Evolutionary conservation across 257 asterid genomes (phyloP).

Genomic region (Plantago ovata): DNA sequence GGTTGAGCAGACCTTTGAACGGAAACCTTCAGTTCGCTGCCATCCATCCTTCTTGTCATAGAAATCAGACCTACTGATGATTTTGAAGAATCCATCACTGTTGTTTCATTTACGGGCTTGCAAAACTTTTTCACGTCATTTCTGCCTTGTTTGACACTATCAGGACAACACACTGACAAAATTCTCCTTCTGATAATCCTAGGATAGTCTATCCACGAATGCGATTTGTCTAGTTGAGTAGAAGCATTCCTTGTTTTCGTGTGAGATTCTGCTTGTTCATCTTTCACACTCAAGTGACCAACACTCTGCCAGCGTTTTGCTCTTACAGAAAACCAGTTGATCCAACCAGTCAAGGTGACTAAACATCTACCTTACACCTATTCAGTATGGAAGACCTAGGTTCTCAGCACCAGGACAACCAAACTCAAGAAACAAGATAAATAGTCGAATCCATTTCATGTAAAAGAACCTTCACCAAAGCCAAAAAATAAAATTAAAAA

Average conservation of each 20-base stretch:
- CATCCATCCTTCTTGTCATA: conserved; percentile 20
- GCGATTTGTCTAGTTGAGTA: conserved; percentile 17
- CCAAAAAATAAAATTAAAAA: conserved; percentile 14
- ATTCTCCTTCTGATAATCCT: conserved; percentile 1
- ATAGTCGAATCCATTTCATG: conserved; percentile 54
- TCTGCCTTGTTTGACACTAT: neutral
- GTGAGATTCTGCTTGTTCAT: neutral
- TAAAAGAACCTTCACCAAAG: conserved; percentile 49
- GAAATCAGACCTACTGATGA: too few species aligned
- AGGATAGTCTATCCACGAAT: conserved; percentile 9
- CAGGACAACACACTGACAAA: conserved; percentile 8
- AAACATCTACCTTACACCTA: conserved; percentile 34
- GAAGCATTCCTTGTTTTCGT: conserved; percentile 13
- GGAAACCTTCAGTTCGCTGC: conserved; percentile 28
- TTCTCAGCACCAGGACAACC: conserved; percentile 32
- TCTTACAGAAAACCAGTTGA: conserved; percentile 13
- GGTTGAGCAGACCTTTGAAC: conserved; percentile 38
- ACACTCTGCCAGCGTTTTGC: conserved; percentile 22
- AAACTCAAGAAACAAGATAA: conserved; percentile 22
- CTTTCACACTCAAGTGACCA: neutral
- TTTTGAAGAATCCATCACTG: too few species aligned
- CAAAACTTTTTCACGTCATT: too few species aligned
- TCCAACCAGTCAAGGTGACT: conserved; percentile 34
- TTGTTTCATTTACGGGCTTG: too few species aligned
- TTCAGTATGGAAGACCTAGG: conserved; percentile 38